phyloP scores from a whole-genome alignment of 1,284 basidiomycete species.

The Pseudozyma thailandica region DNA sequence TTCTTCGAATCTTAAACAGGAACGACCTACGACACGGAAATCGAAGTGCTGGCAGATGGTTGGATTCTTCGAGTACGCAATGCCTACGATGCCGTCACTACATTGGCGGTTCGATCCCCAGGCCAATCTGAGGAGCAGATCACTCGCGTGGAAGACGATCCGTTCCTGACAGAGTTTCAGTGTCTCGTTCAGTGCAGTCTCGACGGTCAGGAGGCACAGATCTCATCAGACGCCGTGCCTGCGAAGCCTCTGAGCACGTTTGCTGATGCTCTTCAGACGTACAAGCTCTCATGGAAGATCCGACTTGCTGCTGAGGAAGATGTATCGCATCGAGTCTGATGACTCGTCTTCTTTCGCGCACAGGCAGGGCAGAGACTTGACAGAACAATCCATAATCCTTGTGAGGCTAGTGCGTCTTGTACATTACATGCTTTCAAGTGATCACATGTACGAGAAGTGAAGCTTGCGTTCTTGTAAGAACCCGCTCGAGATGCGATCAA shows the following conservation, averaged over 20 bases:
- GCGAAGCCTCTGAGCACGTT: slow-evolving; percentile 40
- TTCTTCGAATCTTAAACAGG: slow-evolving; percentile 4
- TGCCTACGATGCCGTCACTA: slow-evolving; percentile 28
- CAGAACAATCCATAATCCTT: no score
- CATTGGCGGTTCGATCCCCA: slow-evolving; percentile 20
- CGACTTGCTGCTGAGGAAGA: slow-evolving; percentile 52
- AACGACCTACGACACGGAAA: slow-evolving; percentile 34
- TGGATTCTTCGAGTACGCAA: slow-evolving; percentile 42
- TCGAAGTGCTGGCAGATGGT: slow-evolving; percentile 52
- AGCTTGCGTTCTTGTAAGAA: no score
- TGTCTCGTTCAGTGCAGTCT: slow-evolving; percentile 14
- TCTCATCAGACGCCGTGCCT: not conserved
- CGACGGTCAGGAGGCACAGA: not conserved
- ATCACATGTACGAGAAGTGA: no score
- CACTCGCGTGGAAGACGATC: slow-evolving; percentile 32
- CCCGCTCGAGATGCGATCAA: no score
- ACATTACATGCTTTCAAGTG: no score
- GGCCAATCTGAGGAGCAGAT: slow-evolving; percentile 22
- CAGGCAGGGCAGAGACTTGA: no score
- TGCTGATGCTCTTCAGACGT: slow-evolving; percentile 61
- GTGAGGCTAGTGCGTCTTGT: no score
- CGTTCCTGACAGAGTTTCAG: slow-evolving; percentile 38
- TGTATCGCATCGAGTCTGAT: no score
- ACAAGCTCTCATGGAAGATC: slow-evolving; percentile 63
- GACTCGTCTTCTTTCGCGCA: no score